phyloP scores from a whole-genome alignment of 306 rosid genomes.

The Calophaca sinica region DNA sequence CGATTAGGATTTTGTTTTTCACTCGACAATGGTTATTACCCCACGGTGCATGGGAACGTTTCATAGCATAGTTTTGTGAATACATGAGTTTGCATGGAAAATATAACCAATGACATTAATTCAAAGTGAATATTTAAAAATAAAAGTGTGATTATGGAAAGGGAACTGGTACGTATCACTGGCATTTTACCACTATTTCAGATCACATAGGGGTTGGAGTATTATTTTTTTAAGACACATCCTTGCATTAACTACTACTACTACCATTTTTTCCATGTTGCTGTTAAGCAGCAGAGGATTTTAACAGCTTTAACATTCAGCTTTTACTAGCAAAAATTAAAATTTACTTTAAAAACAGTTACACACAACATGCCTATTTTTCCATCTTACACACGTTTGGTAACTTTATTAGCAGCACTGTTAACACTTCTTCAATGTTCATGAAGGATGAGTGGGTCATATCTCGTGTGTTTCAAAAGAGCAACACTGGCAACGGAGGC shows the following conservation, averaged over 20 bases:
- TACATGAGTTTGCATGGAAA: constrained; percentile 45
- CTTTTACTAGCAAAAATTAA: neutral
- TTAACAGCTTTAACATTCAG: neutral
- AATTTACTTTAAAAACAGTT: neutral
- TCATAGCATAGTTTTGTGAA: neutral
- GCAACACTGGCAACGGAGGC: constrained; percentile 46
- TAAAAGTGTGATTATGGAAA: neutral
- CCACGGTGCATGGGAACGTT: constrained; percentile 3
- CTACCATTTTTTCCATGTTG: neutral
- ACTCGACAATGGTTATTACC: neutral
- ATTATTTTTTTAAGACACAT: neutral
- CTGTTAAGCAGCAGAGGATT: neutral
- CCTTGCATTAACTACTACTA: neutral
- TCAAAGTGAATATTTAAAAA: too few species aligned
- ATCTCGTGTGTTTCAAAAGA: constrained; percentile 87
- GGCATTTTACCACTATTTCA: neutral
- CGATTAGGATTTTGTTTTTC: constrained; percentile 21
- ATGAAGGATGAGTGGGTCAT: constrained; percentile 96
- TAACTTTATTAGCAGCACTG: too few species aligned
- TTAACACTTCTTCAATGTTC: neutral
- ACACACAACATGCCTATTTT: neutral
- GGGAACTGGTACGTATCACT: neutral
- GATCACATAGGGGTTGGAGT: too few species aligned
- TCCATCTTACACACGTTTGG: too few species aligned
- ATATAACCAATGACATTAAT: constrained; percentile 16